phyloP scores from a whole-genome alignment of 441 rosid genomes.

The Jatropha multifida region DNA sequence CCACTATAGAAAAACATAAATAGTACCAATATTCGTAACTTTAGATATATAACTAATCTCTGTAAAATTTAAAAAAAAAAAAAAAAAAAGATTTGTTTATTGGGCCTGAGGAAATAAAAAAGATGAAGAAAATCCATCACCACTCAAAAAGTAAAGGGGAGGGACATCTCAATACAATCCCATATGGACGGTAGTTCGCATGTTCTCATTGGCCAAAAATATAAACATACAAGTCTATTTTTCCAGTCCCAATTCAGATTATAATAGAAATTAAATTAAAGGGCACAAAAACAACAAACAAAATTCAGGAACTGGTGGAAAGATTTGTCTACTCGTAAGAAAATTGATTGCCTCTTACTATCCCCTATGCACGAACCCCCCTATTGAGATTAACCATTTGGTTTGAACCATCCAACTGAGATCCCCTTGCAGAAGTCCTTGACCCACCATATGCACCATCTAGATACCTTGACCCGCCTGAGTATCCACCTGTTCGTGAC shows the following conservation, averaged over 20 bases:
- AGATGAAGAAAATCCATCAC: no score
- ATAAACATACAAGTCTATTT: neutral
- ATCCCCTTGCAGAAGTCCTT: conserved; percentile 45
- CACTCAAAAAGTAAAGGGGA: no score
- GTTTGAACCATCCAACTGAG: conserved; percentile 55
- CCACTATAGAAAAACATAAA: no score
- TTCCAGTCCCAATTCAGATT: neutral
- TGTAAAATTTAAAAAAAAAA: no score
- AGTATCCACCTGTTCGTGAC: conserved; percentile 51
- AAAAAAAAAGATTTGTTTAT: no score
- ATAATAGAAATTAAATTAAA: neutral
- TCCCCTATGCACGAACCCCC: conserved; percentile 42
- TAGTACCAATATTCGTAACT: no score
- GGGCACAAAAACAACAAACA: neutral
- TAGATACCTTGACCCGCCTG: conserved; percentile 37
- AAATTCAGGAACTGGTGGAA: neutral
- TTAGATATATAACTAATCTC: no score
- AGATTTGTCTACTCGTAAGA: neutral
- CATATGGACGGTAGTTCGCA: neutral
- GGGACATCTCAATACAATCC: neutral
- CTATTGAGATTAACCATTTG: conserved; percentile 77
- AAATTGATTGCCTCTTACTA: neutral
- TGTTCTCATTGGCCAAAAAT: neutral
- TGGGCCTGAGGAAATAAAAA: no score
- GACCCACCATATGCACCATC: conserved; percentile 27